These are phyloP conservation scores for Ascochyta viciae-villosae DNA, from an alignment of 2,329 filamentous ascomycete species.

Conservation along the genomic window DNA sequence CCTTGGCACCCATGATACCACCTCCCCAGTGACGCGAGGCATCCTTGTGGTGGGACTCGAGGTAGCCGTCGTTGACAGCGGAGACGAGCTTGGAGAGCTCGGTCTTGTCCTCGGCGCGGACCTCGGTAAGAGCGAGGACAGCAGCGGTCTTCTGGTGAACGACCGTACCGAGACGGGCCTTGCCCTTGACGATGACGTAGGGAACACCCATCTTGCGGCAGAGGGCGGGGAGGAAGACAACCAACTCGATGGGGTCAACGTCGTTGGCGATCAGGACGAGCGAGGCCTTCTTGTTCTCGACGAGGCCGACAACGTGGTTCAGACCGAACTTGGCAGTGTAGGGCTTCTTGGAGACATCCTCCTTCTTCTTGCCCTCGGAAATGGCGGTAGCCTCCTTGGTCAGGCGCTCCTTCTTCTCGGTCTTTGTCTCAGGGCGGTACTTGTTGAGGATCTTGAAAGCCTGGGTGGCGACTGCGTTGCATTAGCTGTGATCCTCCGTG, in stretches of 20 bases:
- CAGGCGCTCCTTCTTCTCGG: slow-evolving; percentile 99
- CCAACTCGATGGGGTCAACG: slow-evolving; percentile 98
- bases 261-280: slow-evolving; percentile 99
- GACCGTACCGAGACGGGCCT: slow-evolving; percentile 97
- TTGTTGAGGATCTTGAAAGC: slow-evolving; percentile 99
- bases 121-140: slow-evolving; percentile 93
- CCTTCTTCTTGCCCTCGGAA: slow-evolving; percentile 99
- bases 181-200: slow-evolving; percentile 99
- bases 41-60: slow-evolving; percentile 88
- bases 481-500: slow-evolving; percentile 75
- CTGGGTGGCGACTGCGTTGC: slow-evolving; percentile 75
- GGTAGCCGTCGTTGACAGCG: slow-evolving; percentile 97
- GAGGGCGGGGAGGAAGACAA: slow-evolving; percentile 97
- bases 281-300: slow-evolving; percentile 95
- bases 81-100: slow-evolving; percentile 97
- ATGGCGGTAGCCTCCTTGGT: slow-evolving; percentile 97
- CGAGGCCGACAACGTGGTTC: slow-evolving; percentile 79
- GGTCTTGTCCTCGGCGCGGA: slow-evolving; percentile 96
- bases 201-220: slow-evolving; percentile 99
- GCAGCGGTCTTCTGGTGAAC: slow-evolving; percentile 99
- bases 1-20: slow-evolving; percentile 99
- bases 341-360: slow-evolving; percentile 97
- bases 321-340: slow-evolving; percentile 99
- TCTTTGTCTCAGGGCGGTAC: slow-evolving; percentile 99
- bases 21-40: slow-evolving; percentile 95